Evolutionary conservation across 2,329 filamentous ascomycete genomes (phyloP).

Genomic region (Botryotinia globosa): DNA sequence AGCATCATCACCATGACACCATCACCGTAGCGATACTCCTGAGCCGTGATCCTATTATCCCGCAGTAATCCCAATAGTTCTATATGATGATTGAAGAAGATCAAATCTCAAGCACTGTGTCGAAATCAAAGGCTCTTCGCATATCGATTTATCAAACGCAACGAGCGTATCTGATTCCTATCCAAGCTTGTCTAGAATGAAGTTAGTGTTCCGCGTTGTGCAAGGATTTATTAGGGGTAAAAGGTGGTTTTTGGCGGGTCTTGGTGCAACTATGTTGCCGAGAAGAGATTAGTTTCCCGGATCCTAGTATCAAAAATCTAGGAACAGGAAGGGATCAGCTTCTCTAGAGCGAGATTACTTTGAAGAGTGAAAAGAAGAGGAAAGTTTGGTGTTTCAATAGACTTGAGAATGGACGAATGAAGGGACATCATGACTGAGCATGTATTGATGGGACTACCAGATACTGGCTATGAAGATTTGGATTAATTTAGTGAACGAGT

Average conservation of each 20-base stretch:
- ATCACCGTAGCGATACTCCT: background rate
- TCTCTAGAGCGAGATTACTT: background rate
- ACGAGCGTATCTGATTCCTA: background rate
- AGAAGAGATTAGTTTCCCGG: background rate
- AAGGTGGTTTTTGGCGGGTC: background rate
- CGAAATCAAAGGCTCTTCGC: background rate
- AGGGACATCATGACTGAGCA: background rate
- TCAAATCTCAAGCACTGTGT: background rate
- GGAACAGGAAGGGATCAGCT: conserved; percentile 11
- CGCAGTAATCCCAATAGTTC: background rate
- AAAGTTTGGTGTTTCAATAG: background rate
- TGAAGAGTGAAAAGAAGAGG: background rate
- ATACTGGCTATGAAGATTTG: background rate
- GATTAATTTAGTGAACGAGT: background rate
- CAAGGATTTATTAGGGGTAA: conserved; percentile 2
- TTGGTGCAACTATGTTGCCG: background rate
- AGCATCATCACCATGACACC: background rate
- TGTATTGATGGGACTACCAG: background rate
- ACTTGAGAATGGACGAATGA: background rate
- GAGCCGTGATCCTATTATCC: background rate
- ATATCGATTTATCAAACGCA: background rate
- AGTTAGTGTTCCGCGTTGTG: background rate
- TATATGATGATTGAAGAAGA: background rate
- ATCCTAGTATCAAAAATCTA: background rate
- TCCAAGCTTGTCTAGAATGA: background rate